These are phyloP conservation scores for Gnaphalium uliginosum DNA, from an alignment of 129 eudicot genomes.

Conservation along the genomic window DNA sequence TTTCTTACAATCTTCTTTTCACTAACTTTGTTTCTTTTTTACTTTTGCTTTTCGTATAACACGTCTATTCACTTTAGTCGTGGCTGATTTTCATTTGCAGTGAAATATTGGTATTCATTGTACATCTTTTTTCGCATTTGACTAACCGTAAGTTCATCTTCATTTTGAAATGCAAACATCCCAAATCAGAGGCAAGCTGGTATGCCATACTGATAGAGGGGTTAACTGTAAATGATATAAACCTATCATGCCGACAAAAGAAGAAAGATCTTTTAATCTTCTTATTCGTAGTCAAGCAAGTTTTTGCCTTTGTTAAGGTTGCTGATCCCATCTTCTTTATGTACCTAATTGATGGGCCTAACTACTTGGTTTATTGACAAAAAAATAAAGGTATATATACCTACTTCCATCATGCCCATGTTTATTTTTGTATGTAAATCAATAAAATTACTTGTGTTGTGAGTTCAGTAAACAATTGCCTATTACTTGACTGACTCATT, in stretches of 20 bases:
- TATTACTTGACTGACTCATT: slow-evolving; percentile 5
- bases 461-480: slow-evolving; percentile 12
- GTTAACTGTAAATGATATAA: not conserved
- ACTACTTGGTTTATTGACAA: not conserved
- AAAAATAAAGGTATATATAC: slow-evolving; percentile 19
- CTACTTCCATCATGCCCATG: slow-evolving; percentile 15
- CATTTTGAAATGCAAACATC: not conserved
- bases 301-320: not conserved
- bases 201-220: not conserved
- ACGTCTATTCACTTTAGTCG: slow-evolving; percentile 32
- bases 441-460: not conserved
- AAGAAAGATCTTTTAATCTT: not conserved
- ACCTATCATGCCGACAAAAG: not conserved
- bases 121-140: not conserved
- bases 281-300: not conserved
- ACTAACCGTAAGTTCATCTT: not conserved
- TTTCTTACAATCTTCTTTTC: slow-evolving; percentile 27
- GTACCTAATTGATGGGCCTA: slow-evolving; percentile 30
- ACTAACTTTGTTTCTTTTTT: slow-evolving; percentile 39
- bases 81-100: slow-evolving; percentile 36
- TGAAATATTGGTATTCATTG: not conserved
- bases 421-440: slow-evolving; percentile 1
- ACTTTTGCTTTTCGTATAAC: slow-evolving; percentile 27
- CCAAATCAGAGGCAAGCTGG: slow-evolving; percentile 1
- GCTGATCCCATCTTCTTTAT: slow-evolving; percentile 17